Evolutionary conservation across 169 alveolate species (phyloP).

Genomic region (Toxoplasma gondii): DNA sequence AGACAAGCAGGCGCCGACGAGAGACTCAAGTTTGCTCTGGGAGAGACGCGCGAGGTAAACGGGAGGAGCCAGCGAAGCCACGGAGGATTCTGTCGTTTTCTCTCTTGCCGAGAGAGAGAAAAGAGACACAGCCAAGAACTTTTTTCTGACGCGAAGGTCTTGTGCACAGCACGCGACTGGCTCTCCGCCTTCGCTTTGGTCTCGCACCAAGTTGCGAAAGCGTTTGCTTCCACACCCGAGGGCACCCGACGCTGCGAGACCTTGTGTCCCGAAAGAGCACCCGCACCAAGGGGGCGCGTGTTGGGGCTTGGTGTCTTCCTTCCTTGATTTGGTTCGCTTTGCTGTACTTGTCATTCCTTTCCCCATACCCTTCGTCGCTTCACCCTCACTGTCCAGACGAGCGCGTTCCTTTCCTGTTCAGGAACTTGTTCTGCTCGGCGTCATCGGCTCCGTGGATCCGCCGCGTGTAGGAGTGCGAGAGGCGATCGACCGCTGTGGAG

Average conservation of each 20-base stretch:
- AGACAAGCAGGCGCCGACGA: constrained; percentile 83
- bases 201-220: too few species aligned
- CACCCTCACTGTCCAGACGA: not conserved
- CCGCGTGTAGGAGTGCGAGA: constrained; percentile 97
- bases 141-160: not conserved
- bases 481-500: constrained; percentile 94
- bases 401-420: not conserved
- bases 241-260: too few species aligned
- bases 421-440: constrained; percentile 80
- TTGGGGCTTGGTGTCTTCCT: too few species aligned
- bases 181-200: too few species aligned
- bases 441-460: constrained; percentile 94
- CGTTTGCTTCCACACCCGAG: too few species aligned
- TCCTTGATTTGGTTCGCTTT: too few species aligned
- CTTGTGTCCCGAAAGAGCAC: too few species aligned
- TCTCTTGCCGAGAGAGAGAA: too few species aligned
- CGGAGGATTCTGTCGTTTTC: too few species aligned
- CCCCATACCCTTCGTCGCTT: not conserved
- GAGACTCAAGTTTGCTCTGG: constrained; percentile 77
- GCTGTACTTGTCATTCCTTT: too few species aligned
- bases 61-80: not conserved
- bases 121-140: too few species aligned
- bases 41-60: constrained; percentile 60
- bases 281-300: too few species aligned
- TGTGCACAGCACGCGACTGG: not conserved